These are phyloP conservation scores for Apiospora phragmitis DNA, from an alignment of 2,329 filamentous ascomycete species.

Conservation along the genomic window DNA sequence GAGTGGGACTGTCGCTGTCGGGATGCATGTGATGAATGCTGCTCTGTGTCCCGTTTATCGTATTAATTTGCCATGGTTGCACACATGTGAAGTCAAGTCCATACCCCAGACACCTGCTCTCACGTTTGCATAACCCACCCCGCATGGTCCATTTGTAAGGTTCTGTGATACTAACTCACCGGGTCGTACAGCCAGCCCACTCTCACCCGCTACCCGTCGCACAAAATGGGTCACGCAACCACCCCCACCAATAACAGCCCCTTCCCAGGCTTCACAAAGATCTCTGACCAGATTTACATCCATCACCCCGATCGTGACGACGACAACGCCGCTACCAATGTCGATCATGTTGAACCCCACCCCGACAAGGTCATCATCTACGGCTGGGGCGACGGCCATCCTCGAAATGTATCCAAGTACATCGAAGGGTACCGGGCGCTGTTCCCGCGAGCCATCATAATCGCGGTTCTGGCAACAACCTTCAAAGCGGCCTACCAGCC, in stretches of 20 bases:
- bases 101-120: background rate
- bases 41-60: background rate
- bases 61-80: background rate
- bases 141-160: background rate
- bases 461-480: slow-evolving; percentile 53
- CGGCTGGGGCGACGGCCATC: slow-evolving; percentile 57
- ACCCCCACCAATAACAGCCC: background rate
- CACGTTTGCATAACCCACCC: background rate
- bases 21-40: background rate
- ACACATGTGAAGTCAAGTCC: background rate
- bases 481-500: slow-evolving; percentile 45
- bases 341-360: slow-evolving; percentile 22
- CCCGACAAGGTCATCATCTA: slow-evolving; percentile 53
- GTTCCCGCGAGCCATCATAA: slow-evolving; percentile 50
- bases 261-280: slow-evolving; percentile 10
- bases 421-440: slow-evolving; percentile 50
- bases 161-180: background rate
- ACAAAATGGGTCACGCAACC: background rate
- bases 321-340: slow-evolving; percentile 4
- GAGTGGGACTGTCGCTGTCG: background rate
- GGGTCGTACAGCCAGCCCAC: background rate
- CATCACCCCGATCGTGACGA: slow-evolving; percentile 15
- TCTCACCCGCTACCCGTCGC: background rate
- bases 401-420: slow-evolving; percentile 58
- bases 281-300: slow-evolving; percentile 11